phyloP scores from a whole-genome alignment of 192 early-diverging fungal genomes.

The Cetraspora pellucida region DNA sequence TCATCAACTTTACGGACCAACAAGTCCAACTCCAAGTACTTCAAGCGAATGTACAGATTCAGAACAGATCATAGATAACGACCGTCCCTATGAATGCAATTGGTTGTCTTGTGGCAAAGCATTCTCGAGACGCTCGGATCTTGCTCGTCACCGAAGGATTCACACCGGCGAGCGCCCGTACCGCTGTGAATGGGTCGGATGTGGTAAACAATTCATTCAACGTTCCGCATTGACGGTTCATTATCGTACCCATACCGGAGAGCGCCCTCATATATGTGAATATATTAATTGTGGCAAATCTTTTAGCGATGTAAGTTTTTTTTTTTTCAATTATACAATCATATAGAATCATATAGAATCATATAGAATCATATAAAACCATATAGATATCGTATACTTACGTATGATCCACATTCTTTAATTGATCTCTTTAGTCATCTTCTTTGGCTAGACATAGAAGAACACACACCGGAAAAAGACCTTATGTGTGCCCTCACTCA shows the following conservation, averaged over 20 bases:
- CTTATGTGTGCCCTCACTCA: conserved; percentile 67
- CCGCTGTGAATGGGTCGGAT: conserved; percentile 51
- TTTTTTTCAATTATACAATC: neutral
- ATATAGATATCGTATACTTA: neutral
- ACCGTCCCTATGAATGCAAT: conserved; percentile 47
- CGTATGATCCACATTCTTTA: neutral
- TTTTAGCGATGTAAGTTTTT: conserved; percentile 68
- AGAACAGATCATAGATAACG: conserved; percentile 20
- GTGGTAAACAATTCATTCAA: conserved; percentile 61
- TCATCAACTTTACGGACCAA: neutral
- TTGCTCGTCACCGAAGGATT: conserved; percentile 59
- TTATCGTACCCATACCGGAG: conserved; percentile 76
- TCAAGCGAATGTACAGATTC: conserved; percentile 10
- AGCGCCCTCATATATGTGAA: conserved; percentile 74
- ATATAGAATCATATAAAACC: no score
- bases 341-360: no score
- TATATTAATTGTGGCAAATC: conserved; percentile 69
- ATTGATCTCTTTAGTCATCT: conserved; percentile 40
- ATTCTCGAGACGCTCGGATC: conserved; percentile 59
- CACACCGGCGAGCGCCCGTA: conserved; percentile 61
- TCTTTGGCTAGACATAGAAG: conserved; percentile 78
- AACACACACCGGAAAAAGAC: conserved; percentile 77
- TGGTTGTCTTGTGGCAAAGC: conserved; percentile 52
- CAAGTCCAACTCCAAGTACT: neutral
- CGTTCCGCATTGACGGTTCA: conserved; percentile 82